Evolutionary conservation across 2,329 filamentous ascomycete species (phyloP).

Genomic region (Exophiala dermatitidis): DNA sequence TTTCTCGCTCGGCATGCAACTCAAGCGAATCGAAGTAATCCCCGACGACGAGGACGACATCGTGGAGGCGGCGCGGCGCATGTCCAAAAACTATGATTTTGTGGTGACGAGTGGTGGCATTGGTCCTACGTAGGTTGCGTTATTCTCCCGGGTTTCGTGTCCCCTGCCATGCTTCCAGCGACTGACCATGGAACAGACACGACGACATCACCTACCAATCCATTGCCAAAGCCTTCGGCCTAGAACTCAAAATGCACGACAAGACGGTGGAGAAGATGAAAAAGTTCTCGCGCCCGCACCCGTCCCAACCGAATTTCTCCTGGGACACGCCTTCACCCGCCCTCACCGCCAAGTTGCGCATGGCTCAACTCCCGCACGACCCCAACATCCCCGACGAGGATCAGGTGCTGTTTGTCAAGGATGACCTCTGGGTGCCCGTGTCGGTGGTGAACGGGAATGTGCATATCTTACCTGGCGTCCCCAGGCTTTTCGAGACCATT

Average conservation of each 20-base stretch:
- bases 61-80: conserved; percentile 73
- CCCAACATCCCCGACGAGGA: conserved; percentile 55
- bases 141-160: not conserved
- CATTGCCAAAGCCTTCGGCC: conserved; percentile 79
- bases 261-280: conserved; percentile 78
- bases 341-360: conserved; percentile 74
- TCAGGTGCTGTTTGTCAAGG: conserved; percentile 70
- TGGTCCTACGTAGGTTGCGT: conserved; percentile 69
- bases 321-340: conserved; percentile 78
- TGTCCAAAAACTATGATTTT: conserved; percentile 87
- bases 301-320: conserved; percentile 66
- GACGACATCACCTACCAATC: conserved; percentile 97
- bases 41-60: conserved; percentile 89
- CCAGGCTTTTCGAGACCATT: conserved; percentile 71
- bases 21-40: conserved; percentile 88
- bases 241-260: conserved; percentile 70
- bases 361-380: conserved; percentile 81
- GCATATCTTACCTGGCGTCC: conserved; percentile 87
- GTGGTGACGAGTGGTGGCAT: conserved; percentile 94
- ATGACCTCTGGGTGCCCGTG: conserved; percentile 86
- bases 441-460: conserved; percentile 85
- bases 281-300: conserved; percentile 64
- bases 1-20: conserved; percentile 56
- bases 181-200: conserved; percentile 51
- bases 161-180: not conserved